Evolutionary conservation across 2,329 filamentous ascomycete genomes (phyloP).

Genomic region (Ceratocystis eucalypticola): DNA sequence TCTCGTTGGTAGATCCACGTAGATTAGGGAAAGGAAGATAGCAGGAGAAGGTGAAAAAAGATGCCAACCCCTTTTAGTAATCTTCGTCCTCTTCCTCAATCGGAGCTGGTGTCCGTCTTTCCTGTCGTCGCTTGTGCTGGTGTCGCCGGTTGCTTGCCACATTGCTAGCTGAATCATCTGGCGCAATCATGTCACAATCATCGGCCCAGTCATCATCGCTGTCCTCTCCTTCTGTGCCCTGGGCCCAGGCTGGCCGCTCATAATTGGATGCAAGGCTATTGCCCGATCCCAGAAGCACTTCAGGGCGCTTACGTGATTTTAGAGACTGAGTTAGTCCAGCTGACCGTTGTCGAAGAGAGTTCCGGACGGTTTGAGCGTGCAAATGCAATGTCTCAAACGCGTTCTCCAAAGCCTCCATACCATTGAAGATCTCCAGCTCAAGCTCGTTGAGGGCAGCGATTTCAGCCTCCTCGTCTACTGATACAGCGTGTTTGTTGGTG

Average conservation of each 20-base stretch:
- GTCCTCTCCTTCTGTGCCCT: conserved; percentile 30
- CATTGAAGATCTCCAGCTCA: conserved; percentile 80
- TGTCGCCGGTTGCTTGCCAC: conserved; percentile 58
- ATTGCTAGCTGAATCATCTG: conserved; percentile 70
- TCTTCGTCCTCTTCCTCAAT: conserved; percentile 65
- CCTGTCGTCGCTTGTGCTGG: conserved; percentile 52
- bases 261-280: conserved; percentile 34
- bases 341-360: conserved; percentile 64
- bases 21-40: too few relatives aligned
- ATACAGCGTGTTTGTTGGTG: conserved; percentile 48
- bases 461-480: conserved; percentile 86
- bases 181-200: conserved; percentile 46
- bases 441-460: conserved; percentile 81
- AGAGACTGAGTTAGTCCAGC: conserved; percentile 58
- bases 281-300: conserved; percentile 39
- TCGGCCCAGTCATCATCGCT: conserved; percentile 46
- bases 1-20: neutral
- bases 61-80: conserved; percentile 9
- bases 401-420: conserved; percentile 90
- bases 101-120: conserved; percentile 56
- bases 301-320: conserved; percentile 45
- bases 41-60: too few relatives aligned
- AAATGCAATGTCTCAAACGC: conserved; percentile 85
- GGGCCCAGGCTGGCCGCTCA: conserved; percentile 34
- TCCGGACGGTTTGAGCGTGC: conserved; percentile 68